These are phyloP conservation scores for Yarrowia osloensis DNA, from an alignment of 805 yeast species.

Conservation along the genomic window DNA sequence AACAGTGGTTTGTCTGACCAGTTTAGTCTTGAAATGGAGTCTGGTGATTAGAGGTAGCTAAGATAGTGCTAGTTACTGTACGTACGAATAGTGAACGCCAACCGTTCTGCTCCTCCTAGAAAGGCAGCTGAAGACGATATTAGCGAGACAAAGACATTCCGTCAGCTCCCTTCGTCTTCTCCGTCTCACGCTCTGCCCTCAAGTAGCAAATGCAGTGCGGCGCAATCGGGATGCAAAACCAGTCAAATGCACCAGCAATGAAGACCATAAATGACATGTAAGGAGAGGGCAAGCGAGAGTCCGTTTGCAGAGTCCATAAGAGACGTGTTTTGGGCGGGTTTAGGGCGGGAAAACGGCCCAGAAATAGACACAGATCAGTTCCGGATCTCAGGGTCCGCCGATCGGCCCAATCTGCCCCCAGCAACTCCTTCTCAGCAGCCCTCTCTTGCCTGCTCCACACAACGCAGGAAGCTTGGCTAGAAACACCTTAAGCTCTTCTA, in stretches of 20 bases:
- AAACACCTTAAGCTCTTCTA: constrained; percentile 1
- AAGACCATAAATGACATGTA: not conserved
- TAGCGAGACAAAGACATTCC: too few species aligned
- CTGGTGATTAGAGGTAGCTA: too few species aligned
- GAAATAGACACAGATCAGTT: too few species aligned
- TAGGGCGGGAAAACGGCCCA: not conserved
- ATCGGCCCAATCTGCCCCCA: not conserved
- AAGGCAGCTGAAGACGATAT: too few species aligned
- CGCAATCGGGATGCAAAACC: not conserved
- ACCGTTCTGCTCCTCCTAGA: too few species aligned
- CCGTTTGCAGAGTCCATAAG: too few species aligned
- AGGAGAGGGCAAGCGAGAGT: not conserved
- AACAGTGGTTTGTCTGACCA: too few species aligned
- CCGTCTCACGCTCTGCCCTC: too few species aligned
- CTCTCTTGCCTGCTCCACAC: not conserved
- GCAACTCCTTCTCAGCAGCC: not conserved
- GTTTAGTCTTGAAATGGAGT: too few species aligned
- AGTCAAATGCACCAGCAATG: constrained; percentile 1
- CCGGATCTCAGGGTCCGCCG: not conserved
- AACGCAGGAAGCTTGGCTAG: constrained; percentile 18
- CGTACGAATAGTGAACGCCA: too few species aligned
- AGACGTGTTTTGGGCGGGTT: not conserved
- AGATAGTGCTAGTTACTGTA: too few species aligned
- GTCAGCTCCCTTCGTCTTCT: too few species aligned
- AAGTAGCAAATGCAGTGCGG: not conserved